These are phyloP conservation scores for Arthrobotrys conoides DNA, from an alignment of 2,329 filamentous ascomycete species.

Conservation along the genomic window DNA sequence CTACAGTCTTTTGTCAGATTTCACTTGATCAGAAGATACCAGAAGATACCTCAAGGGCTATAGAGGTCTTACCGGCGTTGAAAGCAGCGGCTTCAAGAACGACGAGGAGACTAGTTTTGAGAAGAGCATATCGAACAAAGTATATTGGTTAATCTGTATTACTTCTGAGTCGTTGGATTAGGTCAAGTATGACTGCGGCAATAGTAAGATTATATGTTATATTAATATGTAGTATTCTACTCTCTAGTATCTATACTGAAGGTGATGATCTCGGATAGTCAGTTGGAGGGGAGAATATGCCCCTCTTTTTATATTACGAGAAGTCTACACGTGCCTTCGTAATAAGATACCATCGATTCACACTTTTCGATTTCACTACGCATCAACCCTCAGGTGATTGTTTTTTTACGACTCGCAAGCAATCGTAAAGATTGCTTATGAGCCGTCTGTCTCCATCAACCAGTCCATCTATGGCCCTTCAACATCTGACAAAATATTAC, in stretches of 20 bases:
- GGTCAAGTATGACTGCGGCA: background rate
- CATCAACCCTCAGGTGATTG: no score
- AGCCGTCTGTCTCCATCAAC: no score
- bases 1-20: background rate
- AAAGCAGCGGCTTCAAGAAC: background rate
- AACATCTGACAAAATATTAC: no score
- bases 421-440: no score
- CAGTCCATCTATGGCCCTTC: no score
- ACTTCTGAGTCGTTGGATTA: background rate
- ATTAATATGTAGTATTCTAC: background rate
- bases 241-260: background rate
- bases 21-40: background rate
- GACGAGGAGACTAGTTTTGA: background rate
- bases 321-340: background rate
- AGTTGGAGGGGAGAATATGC: background rate
- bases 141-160: background rate
- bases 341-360: no score
- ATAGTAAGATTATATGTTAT: background rate
- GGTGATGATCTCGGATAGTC: background rate
- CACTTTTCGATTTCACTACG: no score
- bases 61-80: background rate
- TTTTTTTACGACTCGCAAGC: no score
- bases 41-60: background rate
- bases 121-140: conserved; percentile 3
- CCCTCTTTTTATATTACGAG: background rate